These are phyloP conservation scores for Fistulinella prunicolor DNA, from an alignment of 768 basidiomycete species.

Conservation along the genomic window DNA sequence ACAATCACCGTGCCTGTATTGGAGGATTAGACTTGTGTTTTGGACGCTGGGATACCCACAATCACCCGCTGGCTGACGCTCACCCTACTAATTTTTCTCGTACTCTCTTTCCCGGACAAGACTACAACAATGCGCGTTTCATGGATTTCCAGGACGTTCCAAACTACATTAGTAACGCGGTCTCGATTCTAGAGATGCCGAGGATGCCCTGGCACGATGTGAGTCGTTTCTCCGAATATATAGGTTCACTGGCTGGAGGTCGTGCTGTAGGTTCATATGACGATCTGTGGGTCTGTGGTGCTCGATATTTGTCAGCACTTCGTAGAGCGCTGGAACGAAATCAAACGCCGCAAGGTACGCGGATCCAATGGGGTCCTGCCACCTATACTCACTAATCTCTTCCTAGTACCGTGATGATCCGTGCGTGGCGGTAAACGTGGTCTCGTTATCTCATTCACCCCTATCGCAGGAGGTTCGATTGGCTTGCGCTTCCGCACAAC, in stretches of 20 bases:
- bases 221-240: conserved; percentile 26
- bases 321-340: conserved; percentile 86
- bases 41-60: conserved; percentile 95
- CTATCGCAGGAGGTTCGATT: conserved; percentile 45
- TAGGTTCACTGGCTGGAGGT: not conserved
- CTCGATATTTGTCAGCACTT: conserved; percentile 94
- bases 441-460: conserved; percentile 4
- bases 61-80: conserved; percentile 86
- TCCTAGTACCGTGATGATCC: conserved; percentile 36
- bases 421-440: conserved; percentile 36
- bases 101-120: conserved; percentile 91
- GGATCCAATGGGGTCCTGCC: not conserved
- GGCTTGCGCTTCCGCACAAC: conserved; percentile 81
- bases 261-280: conserved; percentile 69
- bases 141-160: conserved; percentile 83
- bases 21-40: conserved; percentile 97
- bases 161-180: conserved; percentile 66
- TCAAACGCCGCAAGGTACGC: conserved; percentile 76
- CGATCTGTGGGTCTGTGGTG: conserved; percentile 74
- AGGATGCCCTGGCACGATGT: conserved; percentile 98
- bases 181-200: conserved; percentile 64
- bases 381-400: conserved; percentile 4
- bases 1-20: conserved; percentile 81
- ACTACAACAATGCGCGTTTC: conserved; percentile 88
- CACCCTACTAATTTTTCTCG: conserved; percentile 81